Percentiles rank a stretch among this genome's conserved stretches.
phyloP scores from a whole-genome alignment of 2,329 filamentous ascomycete genomes.

The Aspergillus ochraceoroseus region DNA sequence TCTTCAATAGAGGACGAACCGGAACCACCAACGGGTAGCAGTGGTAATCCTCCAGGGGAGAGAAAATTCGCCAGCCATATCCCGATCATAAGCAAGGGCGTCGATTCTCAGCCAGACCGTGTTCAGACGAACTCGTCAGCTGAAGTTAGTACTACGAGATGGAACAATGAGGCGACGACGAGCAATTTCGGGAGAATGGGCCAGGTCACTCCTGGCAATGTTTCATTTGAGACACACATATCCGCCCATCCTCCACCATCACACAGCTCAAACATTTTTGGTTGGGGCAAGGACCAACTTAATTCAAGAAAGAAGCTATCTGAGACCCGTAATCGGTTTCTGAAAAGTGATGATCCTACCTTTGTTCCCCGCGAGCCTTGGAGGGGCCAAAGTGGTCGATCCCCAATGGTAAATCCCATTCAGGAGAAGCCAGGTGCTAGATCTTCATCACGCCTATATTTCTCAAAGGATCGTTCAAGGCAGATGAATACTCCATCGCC shows the following conservation, averaged over 20 bases:
- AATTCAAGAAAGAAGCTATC: slow-evolving; percentile 35
- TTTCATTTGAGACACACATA: slow-evolving; percentile 24
- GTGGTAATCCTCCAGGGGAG: slow-evolving; percentile 15
- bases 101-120: slow-evolving; percentile 13
- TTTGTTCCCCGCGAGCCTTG: slow-evolving; percentile 54
- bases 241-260: slow-evolving; percentile 26
- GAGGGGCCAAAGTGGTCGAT: slow-evolving; percentile 68
- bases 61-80: slow-evolving; percentile 28
- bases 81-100: slow-evolving; percentile 26
- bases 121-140: slow-evolving; percentile 3
- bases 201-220: slow-evolving; percentile 51
- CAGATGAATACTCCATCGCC: slow-evolving; percentile 27
- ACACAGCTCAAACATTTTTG: slow-evolving; percentile 27
- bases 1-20: slow-evolving; percentile 40
- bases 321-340: slow-evolving; percentile 30
- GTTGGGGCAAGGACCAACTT: slow-evolving; percentile 38
- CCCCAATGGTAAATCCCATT: slow-evolving; percentile 59
- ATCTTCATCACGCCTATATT: slow-evolving; percentile 50
- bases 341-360: slow-evolving; percentile 33
- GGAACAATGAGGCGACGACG: slow-evolving; percentile 63
- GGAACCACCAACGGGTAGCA: slow-evolving; percentile 13
- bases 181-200: slow-evolving; percentile 52
- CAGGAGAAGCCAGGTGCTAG: slow-evolving; percentile 55
- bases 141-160: slow-evolving; percentile 33
- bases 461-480: slow-evolving; percentile 18